Evolutionary conservation across 148 eudicot species (phyloP), one percentile per base, ranked within the genome.

Genomic region (Diospyros kaki): DNA sequence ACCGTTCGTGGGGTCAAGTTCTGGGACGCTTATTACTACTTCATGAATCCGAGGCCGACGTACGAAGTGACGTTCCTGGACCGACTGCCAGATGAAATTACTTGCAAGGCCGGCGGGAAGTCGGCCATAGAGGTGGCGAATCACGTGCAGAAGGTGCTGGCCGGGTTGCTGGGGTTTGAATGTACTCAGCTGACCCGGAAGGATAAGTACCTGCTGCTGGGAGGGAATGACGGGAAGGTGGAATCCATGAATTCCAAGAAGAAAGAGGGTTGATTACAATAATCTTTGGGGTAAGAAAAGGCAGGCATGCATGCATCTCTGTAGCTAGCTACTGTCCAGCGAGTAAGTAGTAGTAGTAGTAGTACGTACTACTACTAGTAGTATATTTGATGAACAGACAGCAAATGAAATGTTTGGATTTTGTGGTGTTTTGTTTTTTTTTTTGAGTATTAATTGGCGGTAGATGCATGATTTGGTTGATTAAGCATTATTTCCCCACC

Each of bases 1-100:
- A 88, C 93, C 0, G 97, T 96, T 0, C 82, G 97, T 1, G 99
- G 99, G 3, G 87, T 91, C 6, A 96, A 96, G 62, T 96, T 96
- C 74, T 96, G 99, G 99, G 99, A 96, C 70, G 84, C 94, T 1
- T 96, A 93, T 72, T 93, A 85, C 87, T 96, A 82, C 80, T 96
- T 96, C 89, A 96, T 96, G 99, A 96, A 96, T 82, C 99, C 99
- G 0, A 84, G 97, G 73, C 99, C 99, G 2, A 86, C 91, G 0
- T 96, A 96, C 66, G 98, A 96, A 79, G 75, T 87, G 4, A 96
- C 99, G 6, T 96, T 96, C 73, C 89, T 96, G 0, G 90, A 92
- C 42, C 77, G 81, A 73, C 71, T 96, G 73, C 99, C 99, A 0
- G 71, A 75, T 60, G 93, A 89, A 86, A 91, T 93, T 93, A 89